Evolutionary conservation across 2,329 filamentous ascomycete genomes (phyloP).

Genomic region (Dendryphion nanum): DNA sequence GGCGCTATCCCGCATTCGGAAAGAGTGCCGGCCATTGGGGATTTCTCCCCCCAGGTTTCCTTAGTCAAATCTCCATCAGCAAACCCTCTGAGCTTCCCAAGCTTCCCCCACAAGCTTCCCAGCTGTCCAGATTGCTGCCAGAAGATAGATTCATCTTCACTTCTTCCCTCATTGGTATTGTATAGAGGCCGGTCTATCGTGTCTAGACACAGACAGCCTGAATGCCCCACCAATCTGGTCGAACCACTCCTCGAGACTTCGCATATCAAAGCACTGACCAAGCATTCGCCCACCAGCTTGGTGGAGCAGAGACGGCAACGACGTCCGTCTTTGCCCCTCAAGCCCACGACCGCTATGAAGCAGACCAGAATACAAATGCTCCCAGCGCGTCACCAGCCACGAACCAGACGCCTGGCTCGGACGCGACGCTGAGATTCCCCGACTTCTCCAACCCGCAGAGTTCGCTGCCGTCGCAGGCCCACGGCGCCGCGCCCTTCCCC

Average conservation of each 20-base stretch:
- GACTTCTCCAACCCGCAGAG: conserved; percentile 17
- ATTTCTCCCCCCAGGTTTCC: no score
- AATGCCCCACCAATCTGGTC: conserved; percentile 29
- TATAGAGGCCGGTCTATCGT: conserved; percentile 7
- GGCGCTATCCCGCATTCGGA: no score
- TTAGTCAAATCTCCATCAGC: no score
- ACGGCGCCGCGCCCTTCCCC: conserved; percentile 17
- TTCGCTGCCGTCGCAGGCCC: conserved; percentile 11
- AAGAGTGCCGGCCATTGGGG: no score
- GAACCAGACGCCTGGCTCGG: conserved; percentile 15
- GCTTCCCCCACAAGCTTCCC: no score
- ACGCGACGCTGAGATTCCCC: conserved; percentile 17
- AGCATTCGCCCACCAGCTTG: conserved; percentile 16
- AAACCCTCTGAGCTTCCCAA: no score
- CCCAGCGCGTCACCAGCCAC: conserved; percentile 13
- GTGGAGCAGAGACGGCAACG: conserved; percentile 16
- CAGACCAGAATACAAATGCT: conserved; percentile 21
- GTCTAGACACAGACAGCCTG: conserved; percentile 14
- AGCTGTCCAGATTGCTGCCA: no score
- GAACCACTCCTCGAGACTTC: conserved; percentile 24
- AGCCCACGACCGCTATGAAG: conserved; percentile 24
- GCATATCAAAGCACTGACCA: conserved; percentile 36
- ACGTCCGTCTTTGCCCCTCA: conserved; percentile 13
- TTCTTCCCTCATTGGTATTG: no score
- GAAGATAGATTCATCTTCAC: no score